Percentiles rank a stretch among this genome's conserved stretches.
These are phyloP conservation scores for Coniochaeta pulveracea DNA, from an alignment of 2,329 filamentous ascomycete genomes.

Conservation along the genomic window DNA sequence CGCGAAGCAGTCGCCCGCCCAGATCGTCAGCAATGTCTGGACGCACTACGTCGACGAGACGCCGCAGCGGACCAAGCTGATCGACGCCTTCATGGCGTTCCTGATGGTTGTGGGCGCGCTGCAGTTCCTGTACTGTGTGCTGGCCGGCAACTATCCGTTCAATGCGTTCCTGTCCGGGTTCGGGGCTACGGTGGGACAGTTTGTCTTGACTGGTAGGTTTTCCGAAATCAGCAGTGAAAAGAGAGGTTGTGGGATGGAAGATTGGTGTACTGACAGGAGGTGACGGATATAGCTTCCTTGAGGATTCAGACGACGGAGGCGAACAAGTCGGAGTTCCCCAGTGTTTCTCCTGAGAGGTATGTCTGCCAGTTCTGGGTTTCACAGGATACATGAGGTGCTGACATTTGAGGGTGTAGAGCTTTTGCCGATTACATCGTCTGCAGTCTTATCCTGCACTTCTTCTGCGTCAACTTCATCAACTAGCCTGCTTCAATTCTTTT, in stretches of 20 bases:
- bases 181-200: conserved; percentile 88
- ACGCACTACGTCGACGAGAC: conserved; percentile 71
- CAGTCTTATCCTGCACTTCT: conserved; percentile 93
- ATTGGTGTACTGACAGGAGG: conserved; percentile 3
- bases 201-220: conserved; percentile 82
- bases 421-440: conserved; percentile 96
- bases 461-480: conserved; percentile 99
- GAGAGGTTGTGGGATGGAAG: too few relatives aligned
- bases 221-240: too few relatives aligned
- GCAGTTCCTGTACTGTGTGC: conserved; percentile 86
- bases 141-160: conserved; percentile 94
- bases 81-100: conserved; percentile 86
- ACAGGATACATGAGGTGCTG: too few relatives aligned
- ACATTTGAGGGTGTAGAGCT: conserved; percentile 46
- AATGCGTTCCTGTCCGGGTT: conserved; percentile 98
- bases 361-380: conserved; percentile 1
- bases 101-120: conserved; percentile 74
- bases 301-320: conserved; percentile 84
- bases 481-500: conserved; percentile 36
- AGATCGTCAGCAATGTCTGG: conserved; percentile 61
- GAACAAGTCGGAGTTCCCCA: conserved; percentile 68
- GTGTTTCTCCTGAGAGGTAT: conserved; percentile 71
- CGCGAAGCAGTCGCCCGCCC: conserved; percentile 25
- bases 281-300: conserved; percentile 57
- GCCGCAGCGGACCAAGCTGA: conserved; percentile 80